Conservation (phyloP, 306 rosid species). For the Senna siamea region DNA sequence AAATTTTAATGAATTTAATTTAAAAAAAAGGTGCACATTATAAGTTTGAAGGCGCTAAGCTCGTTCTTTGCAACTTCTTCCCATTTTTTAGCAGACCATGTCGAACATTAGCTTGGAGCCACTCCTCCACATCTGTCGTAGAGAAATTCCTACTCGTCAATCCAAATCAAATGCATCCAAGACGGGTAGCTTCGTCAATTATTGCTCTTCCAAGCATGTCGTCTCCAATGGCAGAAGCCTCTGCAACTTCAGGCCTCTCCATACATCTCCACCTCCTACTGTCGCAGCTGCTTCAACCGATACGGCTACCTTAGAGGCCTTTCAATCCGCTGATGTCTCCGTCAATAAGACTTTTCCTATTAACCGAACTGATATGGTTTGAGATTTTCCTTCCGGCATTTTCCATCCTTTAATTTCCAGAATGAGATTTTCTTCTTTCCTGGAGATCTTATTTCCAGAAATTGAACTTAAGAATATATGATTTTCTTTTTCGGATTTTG, state of each 20-base stretch:
- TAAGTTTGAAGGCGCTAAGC: too few species aligned
- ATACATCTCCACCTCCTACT: conserved; percentile 30
- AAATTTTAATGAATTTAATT: too few species aligned
- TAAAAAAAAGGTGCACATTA: too few species aligned
- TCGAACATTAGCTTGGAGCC: conserved; percentile 55
- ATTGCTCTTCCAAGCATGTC: conserved; percentile 35
- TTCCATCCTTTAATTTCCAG: background rate
- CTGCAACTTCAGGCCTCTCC: conserved; percentile 47
- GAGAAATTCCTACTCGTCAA: conserved; percentile 23
- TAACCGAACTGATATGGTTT: conserved; percentile 52
- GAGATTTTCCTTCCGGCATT: conserved; percentile 15
- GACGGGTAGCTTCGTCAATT: conserved; percentile 31
- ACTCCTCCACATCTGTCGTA: conserved; percentile 38
- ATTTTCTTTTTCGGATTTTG: background rate
- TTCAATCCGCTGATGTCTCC: conserved; percentile 42
- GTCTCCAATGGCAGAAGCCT: conserved; percentile 47
- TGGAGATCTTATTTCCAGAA: too few species aligned
- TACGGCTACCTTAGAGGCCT: conserved; percentile 38
- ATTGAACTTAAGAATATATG: too few species aligned
- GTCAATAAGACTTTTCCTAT: conserved; percentile 59
- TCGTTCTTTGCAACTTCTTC: background rate
- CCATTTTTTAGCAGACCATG: conserved; percentile 46
- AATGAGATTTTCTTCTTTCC: background rate
- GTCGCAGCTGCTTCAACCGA: conserved; percentile 42
- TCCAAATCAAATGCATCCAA: conserved; percentile 34